These are phyloP conservation scores for Aspergillus candidus DNA, from an alignment of 2,329 filamentous ascomycete genomes.

Conservation along the genomic window DNA sequence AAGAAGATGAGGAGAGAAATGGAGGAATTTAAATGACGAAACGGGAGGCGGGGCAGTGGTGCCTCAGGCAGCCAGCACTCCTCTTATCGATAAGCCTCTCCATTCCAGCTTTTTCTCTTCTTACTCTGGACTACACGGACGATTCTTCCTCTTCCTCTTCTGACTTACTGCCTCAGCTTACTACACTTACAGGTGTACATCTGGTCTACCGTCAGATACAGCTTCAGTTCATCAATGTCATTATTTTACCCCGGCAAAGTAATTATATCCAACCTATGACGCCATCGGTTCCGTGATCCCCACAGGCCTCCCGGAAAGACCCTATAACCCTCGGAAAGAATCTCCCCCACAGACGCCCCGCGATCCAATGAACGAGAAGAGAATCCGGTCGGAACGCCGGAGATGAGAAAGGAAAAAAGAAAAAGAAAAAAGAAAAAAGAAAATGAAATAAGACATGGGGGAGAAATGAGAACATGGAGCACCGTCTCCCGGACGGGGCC, in stretches of 20 bases:
- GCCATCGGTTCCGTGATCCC: not conserved
- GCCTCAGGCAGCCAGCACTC: conserved; percentile 2
- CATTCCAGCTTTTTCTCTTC: conserved; percentile 9
- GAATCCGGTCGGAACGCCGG: not conserved
- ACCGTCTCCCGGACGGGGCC: too few relatives aligned
- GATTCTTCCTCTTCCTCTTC: not conserved
- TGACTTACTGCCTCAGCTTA: too few relatives aligned
- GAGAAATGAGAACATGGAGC: not conserved
- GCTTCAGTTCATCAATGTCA: not conserved
- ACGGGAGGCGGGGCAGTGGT: conserved; percentile 6
- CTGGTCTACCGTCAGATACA: not conserved
- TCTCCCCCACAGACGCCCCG: conserved; percentile 4
- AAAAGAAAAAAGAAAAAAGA: not conserved
- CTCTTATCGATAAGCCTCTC: conserved; percentile 19
- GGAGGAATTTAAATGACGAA: conserved; percentile 8
- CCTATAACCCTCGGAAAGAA: not conserved
- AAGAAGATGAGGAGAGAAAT: not conserved
- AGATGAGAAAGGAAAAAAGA: not conserved
- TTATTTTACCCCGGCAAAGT: not conserved
- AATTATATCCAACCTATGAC: conserved; percentile 1
- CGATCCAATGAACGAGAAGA: conserved; percentile 6
- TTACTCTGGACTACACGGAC: too few relatives aligned
- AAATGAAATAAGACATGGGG: not conserved
- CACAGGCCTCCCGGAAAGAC: conserved; percentile 2
- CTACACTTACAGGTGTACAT: too few relatives aligned